Evolutionary conservation across 169 alveolate species (phyloP).

Genomic region (Cryptosporidium canis): DNA sequence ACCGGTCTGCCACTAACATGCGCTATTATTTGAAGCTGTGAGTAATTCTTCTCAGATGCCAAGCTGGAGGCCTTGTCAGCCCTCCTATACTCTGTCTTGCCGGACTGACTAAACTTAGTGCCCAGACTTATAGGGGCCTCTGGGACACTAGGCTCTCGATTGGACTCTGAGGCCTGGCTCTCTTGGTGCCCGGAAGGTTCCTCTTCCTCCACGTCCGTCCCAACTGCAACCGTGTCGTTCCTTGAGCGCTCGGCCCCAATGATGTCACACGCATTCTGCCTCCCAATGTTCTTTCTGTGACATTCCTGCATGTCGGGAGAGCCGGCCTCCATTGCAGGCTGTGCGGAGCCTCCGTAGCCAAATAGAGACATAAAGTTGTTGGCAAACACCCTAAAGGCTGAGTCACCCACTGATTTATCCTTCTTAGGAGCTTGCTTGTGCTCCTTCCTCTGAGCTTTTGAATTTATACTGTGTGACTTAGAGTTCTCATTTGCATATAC

Average conservation of each 20-base stretch:
- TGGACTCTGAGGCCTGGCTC: not conserved
- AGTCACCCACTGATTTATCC: not conserved
- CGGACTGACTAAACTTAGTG: not conserved
- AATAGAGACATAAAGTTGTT: slow-evolving; percentile 63
- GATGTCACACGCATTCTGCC: not conserved
- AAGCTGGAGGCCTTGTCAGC: not conserved
- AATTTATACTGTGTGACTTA: slow-evolving; percentile 16
- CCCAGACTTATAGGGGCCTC: not conserved
- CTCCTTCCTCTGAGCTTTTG: not conserved
- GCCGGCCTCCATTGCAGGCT: not conserved
- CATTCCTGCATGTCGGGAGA: not conserved
- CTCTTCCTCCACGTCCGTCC: slow-evolving; percentile 38
- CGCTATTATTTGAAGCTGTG: slow-evolving; percentile 24
- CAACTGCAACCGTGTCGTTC: slow-evolving; percentile 40
- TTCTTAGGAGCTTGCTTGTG: not conserved
- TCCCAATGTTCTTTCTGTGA: not conserved
- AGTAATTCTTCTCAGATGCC: not conserved
- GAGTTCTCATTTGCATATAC: slow-evolving; percentile 23
- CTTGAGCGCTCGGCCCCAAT: not conserved
- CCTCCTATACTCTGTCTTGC: not conserved
- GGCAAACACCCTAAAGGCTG: slow-evolving; percentile 30
- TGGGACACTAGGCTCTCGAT: not conserved
- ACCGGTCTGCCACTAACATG: slow-evolving; percentile 68
- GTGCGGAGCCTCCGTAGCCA: slow-evolving; percentile 32
- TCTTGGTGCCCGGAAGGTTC: not conserved